These are phyloP conservation scores for Erysimum cheiranthoides DNA, from an alignment of 345 rosid genomes.

Conservation along the genomic window DNA sequence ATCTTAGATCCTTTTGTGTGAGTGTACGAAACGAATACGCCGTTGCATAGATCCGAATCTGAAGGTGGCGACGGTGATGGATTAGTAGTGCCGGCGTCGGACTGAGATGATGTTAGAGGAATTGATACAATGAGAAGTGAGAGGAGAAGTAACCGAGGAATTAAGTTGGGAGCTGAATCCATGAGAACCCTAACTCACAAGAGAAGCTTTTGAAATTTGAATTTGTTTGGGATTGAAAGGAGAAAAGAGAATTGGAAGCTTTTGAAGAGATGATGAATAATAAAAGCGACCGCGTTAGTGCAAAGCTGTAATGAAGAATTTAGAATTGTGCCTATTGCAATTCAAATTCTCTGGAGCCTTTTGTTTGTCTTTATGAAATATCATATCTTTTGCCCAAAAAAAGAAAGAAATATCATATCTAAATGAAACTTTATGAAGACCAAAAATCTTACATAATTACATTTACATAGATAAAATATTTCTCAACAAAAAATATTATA, in stretches of 20 bases:
- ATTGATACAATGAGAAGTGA: slow-evolving; percentile 12
- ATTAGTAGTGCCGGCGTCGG: slow-evolving; percentile 13
- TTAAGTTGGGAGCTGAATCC: slow-evolving; percentile 33
- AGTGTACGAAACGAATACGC: slow-evolving; percentile 72
- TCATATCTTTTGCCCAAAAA: too few species aligned
- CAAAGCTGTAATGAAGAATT: slow-evolving; percentile 34
- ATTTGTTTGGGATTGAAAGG: slow-evolving; percentile 5
- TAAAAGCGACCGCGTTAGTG: slow-evolving; percentile 41
- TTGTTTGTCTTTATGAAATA: too few species aligned
- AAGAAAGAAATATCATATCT: too few species aligned
- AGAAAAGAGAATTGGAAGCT: not conserved
- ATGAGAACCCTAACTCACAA: slow-evolving; percentile 30
- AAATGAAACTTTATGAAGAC: too few species aligned
- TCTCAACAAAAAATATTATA: too few species aligned
- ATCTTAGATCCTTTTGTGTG: slow-evolving; percentile 55
- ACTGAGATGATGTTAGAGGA: slow-evolving; percentile 20
- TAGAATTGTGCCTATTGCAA: slow-evolving; percentile 5
- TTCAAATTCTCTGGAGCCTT: slow-evolving; percentile 31
- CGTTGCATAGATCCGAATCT: slow-evolving; percentile 55
- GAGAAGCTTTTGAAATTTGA: slow-evolving; percentile 16
- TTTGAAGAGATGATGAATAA: slow-evolving; percentile 24
- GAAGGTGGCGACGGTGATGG: slow-evolving; percentile 29
- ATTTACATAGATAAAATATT: too few species aligned
- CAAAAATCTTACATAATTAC: too few species aligned
- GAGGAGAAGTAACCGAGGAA: slow-evolving; percentile 28